Evolutionary conservation across 2,329 filamentous ascomycete genomes (phyloP).

Genomic region (Dichotomopilus funicola): DNA sequence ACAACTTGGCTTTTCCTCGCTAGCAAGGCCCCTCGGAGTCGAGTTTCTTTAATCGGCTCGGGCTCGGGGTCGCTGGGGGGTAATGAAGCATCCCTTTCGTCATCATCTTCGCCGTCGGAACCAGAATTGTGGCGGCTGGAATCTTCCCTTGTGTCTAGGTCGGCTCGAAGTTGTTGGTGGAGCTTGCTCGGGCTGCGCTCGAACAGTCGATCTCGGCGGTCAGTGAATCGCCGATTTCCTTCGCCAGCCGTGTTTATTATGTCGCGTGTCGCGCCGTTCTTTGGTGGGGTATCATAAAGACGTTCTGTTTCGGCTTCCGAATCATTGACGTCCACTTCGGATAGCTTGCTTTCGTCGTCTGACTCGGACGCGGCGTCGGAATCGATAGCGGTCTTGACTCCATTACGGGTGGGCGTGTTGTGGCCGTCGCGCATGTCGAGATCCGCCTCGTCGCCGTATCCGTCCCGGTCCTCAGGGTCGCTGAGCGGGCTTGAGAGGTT

Average conservation of each 20-base stretch:
- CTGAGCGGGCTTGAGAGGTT: constrained; percentile 85
- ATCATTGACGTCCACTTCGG: constrained; percentile 52
- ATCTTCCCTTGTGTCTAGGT: constrained; percentile 30
- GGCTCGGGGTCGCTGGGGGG: constrained; percentile 33
- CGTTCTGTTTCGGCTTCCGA: constrained; percentile 93
- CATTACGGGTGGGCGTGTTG: constrained; percentile 17
- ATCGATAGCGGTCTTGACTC: constrained; percentile 21
- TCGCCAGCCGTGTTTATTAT: constrained; percentile 45
- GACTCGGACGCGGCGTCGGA: constrained; percentile 22
- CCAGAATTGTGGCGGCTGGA: constrained; percentile 32
- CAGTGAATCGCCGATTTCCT: constrained; percentile 49
- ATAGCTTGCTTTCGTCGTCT: constrained; percentile 41
- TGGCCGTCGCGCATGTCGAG: constrained; percentile 30
- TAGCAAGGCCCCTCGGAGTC: constrained; percentile 17
- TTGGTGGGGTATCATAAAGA: constrained; percentile 79
- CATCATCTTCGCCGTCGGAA: constrained; percentile 32
- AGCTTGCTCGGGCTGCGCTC: constrained; percentile 74
- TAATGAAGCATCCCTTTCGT: constrained; percentile 34
- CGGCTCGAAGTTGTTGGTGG: constrained; percentile 41
- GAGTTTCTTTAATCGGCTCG: constrained; percentile 25
- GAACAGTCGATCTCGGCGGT: constrained; percentile 41
- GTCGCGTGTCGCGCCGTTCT: constrained; percentile 32
- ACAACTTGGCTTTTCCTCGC: constrained; percentile 17
- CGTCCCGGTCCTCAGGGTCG: constrained; percentile 78
- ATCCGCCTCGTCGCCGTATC: constrained; percentile 58